phyloP scores from a whole-genome alignment of 495 filamentous ascomycete genomes.

The Podospora pseudocomata region DNA sequence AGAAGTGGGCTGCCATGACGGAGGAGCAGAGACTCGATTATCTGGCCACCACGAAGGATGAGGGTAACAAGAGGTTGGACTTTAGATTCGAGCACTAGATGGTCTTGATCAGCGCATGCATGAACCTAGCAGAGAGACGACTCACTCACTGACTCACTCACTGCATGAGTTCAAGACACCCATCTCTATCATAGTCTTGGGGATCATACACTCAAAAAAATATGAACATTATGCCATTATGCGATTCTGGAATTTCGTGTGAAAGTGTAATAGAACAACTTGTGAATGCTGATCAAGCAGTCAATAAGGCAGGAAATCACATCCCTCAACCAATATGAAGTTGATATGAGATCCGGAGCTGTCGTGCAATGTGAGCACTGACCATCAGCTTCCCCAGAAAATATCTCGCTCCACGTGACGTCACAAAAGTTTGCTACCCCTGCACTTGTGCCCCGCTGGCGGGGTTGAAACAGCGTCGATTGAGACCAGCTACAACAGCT shows the following conservation, averaged over 20 bases:
- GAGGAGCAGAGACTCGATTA: conserved; percentile 60
- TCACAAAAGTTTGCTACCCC: not conserved
- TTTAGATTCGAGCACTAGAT: conserved; percentile 47
- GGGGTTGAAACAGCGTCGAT: not conserved
- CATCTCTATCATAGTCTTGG: not conserved
- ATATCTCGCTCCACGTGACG: not conserved
- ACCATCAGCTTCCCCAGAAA: not conserved
- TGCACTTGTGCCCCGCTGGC: not conserved
- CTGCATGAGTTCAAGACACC: not conserved
- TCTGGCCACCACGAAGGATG: conserved; percentile 60
- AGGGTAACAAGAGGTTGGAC: conserved; percentile 71
- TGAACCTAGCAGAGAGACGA: not conserved
- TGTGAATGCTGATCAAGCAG: no score
- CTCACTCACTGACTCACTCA: not conserved
- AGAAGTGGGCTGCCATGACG: conserved; percentile 60
- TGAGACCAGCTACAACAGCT: not conserved
- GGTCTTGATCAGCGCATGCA: not conserved
- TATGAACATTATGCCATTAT: not conserved
- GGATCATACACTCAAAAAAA: not conserved
- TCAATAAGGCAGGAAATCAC: no score
- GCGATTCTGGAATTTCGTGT: no score
- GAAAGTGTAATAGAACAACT: no score
- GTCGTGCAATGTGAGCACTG: not conserved
- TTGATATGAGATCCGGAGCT: no score
- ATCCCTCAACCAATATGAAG: no score